These are phyloP conservation scores for Penicillium decumbens DNA, from an alignment of 2,329 filamentous ascomycete genomes.

Conservation along the genomic window DNA sequence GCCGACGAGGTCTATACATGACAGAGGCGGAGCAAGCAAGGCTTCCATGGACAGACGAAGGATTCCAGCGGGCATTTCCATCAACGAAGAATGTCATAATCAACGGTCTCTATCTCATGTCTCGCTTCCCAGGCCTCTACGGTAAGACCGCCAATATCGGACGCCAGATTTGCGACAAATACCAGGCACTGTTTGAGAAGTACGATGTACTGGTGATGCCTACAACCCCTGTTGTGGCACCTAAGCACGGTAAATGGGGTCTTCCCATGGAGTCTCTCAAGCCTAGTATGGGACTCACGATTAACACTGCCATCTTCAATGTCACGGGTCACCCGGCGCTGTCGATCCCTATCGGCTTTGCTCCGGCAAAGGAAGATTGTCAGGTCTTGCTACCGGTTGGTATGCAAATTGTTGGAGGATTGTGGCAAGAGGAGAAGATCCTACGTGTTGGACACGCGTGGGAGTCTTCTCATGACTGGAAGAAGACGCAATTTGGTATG, in stretches of 20 bases:
- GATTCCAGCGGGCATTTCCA: conserved; percentile 46
- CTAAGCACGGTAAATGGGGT: conserved; percentile 22
- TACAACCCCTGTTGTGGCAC: conserved; percentile 28
- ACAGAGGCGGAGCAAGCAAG: conserved; percentile 50
- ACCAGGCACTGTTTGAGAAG: conserved; percentile 38
- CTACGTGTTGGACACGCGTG: conserved; percentile 22
- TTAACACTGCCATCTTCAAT: conserved; percentile 56
- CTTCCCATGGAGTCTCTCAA: conserved; percentile 24
- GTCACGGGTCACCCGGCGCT: conserved; percentile 55
- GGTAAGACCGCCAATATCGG: conserved; percentile 41
- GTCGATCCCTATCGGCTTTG: conserved; percentile 49
- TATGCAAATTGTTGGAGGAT: conserved; percentile 51
- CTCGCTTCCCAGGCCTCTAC: conserved; percentile 39
- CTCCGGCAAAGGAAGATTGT: conserved; percentile 24
- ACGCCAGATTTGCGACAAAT: conserved; percentile 37
- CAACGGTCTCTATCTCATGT: conserved; percentile 40
- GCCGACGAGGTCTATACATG: conserved; percentile 48
- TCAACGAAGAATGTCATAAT: conserved; percentile 46
- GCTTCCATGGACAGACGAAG: conserved; percentile 45
- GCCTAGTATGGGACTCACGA: conserved; percentile 49
- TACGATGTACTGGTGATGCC: conserved; percentile 44
- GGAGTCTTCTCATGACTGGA: conserved; percentile 27
- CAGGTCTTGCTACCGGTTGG: conserved; percentile 47
- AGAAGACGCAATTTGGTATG: conserved; percentile 9
- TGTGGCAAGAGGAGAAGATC: conserved; percentile 29